Evolutionary conservation across 495 filamentous ascomycete species (phyloP), one percentile per base, ranked within the genome.

Genomic region (Aspergillus carlsbadensis): DNA sequence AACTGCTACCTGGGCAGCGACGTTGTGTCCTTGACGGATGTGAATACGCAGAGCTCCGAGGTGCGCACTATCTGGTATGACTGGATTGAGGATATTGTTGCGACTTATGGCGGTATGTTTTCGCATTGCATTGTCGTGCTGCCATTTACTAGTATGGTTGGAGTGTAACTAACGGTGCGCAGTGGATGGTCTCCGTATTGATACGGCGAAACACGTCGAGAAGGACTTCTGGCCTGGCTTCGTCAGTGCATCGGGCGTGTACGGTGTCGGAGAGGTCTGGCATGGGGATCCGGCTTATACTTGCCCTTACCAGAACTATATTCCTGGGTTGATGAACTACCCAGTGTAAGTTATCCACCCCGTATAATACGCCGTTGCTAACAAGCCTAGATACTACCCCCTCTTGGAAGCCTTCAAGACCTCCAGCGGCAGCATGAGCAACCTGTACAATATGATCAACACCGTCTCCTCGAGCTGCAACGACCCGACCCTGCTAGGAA

Each of bases 181-280:
- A 77, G 73, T 95, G 56, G 90, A 95, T 59, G 90, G 88, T 5
- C 78, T 95, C 35, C 85, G 90, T 18, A 73, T 94, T 24, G 90
- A 94, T 65, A 89, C 86, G 2, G 86, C 82, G 17, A 85, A 84
- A 60, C 83, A 95, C 58, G 85, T 91, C 43, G 79, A 87, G 61
- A 82, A 82, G 45, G 77, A 76, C 39, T 93, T 92, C 72, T 93
- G 83, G 80, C 65, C 83, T 0, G 78, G 65, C 10, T 92, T 88
- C 66, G 74, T 77, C 21, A 56, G 68, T n/a, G 84, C 87, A 33
- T 84, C 87, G 1, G 87, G 86, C 14, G 85, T 92, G 6, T 91
- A 87, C 71, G 75, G 81, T 21, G 70, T 87, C 4, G 88, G 89
- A 0, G 90, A 92, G 62, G 83, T 91, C 40, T 78, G 77, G 59